Base-by-base conservation (phyloP, 2,329 filamentous ascomycete species). In the Thelonectria discophora region DNA sequence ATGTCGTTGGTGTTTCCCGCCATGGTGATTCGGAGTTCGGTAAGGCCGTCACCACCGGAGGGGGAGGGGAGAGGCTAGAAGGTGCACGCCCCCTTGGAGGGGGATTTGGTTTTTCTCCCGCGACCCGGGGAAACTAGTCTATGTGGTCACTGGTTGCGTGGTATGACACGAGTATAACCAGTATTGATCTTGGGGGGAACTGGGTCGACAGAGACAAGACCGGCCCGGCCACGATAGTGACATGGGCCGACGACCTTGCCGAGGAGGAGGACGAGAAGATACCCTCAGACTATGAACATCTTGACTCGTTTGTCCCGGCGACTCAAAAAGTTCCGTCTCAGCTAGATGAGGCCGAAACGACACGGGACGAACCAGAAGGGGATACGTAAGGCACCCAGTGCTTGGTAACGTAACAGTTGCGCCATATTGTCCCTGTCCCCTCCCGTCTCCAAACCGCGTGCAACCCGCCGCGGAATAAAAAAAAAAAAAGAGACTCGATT, bases 381-480 rank as follows among this genome's bases (percentile, higher is more conserved):
- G n/a, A 43, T 43, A 43, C 40, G 40, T 20, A 18, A 18, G n/a
- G 40, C 27, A 30, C 27, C 27, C 7, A 30, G 40, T 21, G 17
- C 20, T 17, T 50, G 39, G 20, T 40, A 30, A 24, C 20, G 56
- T 32, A 59, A 21, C 21, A 32, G 48, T 55, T 50, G 52, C 52
- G 47, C 52, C 58, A 60, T 55, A 39, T 51, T 55, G 58, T 15
- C 46, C 53, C 39, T 55, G n/a, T n/a, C n/a, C 13, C 46, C 53
- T 32, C 12, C 15, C 34, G 15, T 37, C 34, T 37, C 34, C 34
- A 37, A 37, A 37, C 6, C n/a, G 15, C 43, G 34, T 21, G 15
- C 43, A n/a, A 50, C 30, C 30, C 30, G 15, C 42, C 18, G 42
- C 42, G 42, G 42, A 24, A 46, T 18, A 2, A 18, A 18, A 13